Evolutionary conservation across 2,329 filamentous ascomycete species (phyloP).

Genomic region (Cadophora sp.): DNA sequence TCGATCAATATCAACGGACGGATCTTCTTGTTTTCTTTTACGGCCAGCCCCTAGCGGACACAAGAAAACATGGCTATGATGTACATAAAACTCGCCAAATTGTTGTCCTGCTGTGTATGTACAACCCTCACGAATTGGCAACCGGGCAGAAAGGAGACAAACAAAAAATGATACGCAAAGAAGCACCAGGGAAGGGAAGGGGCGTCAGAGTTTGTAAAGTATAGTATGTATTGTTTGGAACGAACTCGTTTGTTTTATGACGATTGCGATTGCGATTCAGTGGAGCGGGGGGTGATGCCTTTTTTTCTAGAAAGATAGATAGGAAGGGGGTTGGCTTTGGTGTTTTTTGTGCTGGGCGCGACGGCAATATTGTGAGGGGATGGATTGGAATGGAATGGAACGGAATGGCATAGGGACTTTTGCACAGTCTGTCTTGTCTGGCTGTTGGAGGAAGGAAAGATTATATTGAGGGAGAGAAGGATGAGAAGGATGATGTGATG

Average conservation of each 20-base stretch:
- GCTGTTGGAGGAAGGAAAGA: no score
- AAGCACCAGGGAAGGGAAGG: no score
- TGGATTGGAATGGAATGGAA: no score
- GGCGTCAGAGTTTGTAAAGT: no score
- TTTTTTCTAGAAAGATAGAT: not conserved
- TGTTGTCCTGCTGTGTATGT: slow-evolving; percentile 23
- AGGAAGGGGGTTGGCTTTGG: not conserved
- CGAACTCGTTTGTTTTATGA: not conserved
- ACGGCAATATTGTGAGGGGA: no score
- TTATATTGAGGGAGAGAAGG: no score
- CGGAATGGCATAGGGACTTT: no score
- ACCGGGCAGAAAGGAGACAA: no score
- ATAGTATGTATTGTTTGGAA: not conserved
- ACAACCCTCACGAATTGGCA: not conserved
- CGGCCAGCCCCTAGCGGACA: slow-evolving; percentile 16
- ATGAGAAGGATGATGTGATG: no score
- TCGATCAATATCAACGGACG: not conserved
- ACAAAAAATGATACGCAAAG: not conserved
- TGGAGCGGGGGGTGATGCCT: not conserved
- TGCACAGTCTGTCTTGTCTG: no score
- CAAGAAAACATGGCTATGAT: slow-evolving; percentile 23
- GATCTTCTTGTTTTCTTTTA: slow-evolving; percentile 11
- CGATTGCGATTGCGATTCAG: not conserved
- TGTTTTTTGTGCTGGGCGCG: not conserved
- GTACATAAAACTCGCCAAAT: slow-evolving; percentile 26